Base-by-base conservation (phyloP, 1,284 basidiomycete genomes). In the Ceraceosorus guamensis region DNA sequence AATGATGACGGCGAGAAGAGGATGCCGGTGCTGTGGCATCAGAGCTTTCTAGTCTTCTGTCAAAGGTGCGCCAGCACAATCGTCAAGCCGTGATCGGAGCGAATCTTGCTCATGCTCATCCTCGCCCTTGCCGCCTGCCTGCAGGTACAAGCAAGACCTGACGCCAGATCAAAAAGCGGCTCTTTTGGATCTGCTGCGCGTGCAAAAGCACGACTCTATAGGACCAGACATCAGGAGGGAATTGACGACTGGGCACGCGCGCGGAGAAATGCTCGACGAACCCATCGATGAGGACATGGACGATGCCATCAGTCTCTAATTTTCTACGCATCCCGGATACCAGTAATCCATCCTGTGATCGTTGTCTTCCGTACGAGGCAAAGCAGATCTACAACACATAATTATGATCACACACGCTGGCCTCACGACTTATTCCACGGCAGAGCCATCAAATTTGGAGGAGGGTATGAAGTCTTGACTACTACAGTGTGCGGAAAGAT, bases 101-200 rank as follows among this genome's bases (percentile, higher is more conserved):
- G 24, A 48, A 24, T 1, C 18, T n/a, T 44, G 16, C 41, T n/a
- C 16, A n/a, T 16, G 16, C 41, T 44, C 16, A 44, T 16, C n/a
- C 41, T 24, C 24, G 24, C 24, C 3, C 24, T 24, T 24, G 24
- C 24, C 24, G 24, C 24, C 24, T 24, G 16, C 41, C 41, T n/a
- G n/a, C 16, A 11, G 54, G 24, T 99, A 98, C 78, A 89, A 90
- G 37, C 85, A 88, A n/a, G 93, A 98, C 78, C 77, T 99, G 64
- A 96, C 95, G 0, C 88, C 88, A 0, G 93, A 99, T 77, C 95
- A 99, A 76, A 98, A 97, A 77, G 89, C 95, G 71, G 91, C 93
- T 6, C 79, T 99, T n/a, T 79, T 97, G 55, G 95, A 98, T 70
- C 88, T 97, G 44, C 82, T 95, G 53, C 84, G 91, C 35, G 87